phyloP scores from a whole-genome alignment of 1,284 basidiomycete genomes.

The Tilletia caries region DNA sequence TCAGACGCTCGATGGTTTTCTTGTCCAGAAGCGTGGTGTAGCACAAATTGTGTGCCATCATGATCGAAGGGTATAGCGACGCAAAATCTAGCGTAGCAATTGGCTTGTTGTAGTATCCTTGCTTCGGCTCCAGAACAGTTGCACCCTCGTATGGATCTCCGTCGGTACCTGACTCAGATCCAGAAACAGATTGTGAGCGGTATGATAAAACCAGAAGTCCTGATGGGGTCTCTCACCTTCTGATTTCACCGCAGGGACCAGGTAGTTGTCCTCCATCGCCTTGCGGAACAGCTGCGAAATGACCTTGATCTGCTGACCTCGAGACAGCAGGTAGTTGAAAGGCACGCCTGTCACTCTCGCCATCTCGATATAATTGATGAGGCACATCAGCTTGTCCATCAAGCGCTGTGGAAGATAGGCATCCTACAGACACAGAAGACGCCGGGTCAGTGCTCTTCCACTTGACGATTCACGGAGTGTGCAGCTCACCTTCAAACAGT shows the following conservation, averaged over 20 bases:
- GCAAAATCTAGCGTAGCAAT: conserved; percentile 53
- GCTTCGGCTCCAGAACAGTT: conserved; percentile 51
- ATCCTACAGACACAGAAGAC: conserved; percentile 22
- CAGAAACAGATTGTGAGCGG: not conserved
- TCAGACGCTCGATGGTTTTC: conserved; percentile 48
- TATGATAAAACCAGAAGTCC: not conserved
- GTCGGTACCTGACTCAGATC: not conserved
- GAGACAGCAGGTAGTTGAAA: conserved; percentile 53
- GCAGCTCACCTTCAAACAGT: conserved; percentile 43
- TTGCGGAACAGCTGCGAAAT: conserved; percentile 53
- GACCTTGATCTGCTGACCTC: conserved; percentile 54
- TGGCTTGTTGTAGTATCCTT: conserved; percentile 52
- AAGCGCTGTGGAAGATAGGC: conserved; percentile 53
- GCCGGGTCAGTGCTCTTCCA: not conserved
- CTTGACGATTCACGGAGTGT: not conserved
- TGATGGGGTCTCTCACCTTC: conserved; percentile 25
- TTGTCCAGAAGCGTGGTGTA: conserved; percentile 52
- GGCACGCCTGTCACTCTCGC: conserved; percentile 52
- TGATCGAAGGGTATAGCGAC: conserved; percentile 52
- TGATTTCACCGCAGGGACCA: conserved; percentile 50
- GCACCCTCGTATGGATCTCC: conserved; percentile 54
- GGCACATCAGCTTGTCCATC: conserved; percentile 54
- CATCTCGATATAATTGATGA: conserved; percentile 55
- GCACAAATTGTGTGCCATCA: conserved; percentile 54
- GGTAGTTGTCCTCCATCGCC: conserved; percentile 50